Base-by-base conservation (phyloP, 192 early-diverging fungal genomes). In the Coemansia sp. region DNA sequence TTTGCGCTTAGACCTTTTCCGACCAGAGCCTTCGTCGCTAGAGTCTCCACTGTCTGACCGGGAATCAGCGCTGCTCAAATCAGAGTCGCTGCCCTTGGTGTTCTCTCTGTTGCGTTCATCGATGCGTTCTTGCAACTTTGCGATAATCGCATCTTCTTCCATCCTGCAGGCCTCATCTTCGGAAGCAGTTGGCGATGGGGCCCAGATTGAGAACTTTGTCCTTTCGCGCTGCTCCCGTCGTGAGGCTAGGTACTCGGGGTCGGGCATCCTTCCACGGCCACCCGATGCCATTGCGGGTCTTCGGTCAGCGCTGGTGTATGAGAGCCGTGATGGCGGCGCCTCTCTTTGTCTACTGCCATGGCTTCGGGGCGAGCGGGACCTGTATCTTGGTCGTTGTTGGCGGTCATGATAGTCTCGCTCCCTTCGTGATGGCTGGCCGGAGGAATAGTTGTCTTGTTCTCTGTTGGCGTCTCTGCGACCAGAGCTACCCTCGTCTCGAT, bases 141-240 rank as follows among this genome's bases (percentile, higher is more conserved):
- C 66, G 37, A 83, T 62, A 39, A 83, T 45, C 3, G 47, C 59
- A 8, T 73, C 75, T 16, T 83, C 80, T 10, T 61, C 71, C 1
- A 39, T 21, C 9, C 58, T 62, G 42, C 86, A 81, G 0, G 68
- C 48, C 14, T 86, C 82, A 25, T 86, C 86, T 41, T 74, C 83
- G 0, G 82, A 84, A 21, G 67, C 76, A 0, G 87, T 82, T 12
- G 85, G 87, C 1, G 87, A 85, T 16, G 83, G 60, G 10, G 84
- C 73, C 87, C 87, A 88, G 21, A 88, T 84, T 0, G 84, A 83
- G 38, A 83, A 78, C 21, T 70, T 37, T 31, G 62, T 83, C 2
- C 70, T 63, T 21, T 83, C 62, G 5, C 85, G 72, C 41, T 85
- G 62, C 0, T 63, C 69, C 21, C 74, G 70, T 34, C 86, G 64